phyloP scores from a whole-genome alignment of 108 stramenopile genomes.

The Fragilariopsis cylindrus region DNA sequence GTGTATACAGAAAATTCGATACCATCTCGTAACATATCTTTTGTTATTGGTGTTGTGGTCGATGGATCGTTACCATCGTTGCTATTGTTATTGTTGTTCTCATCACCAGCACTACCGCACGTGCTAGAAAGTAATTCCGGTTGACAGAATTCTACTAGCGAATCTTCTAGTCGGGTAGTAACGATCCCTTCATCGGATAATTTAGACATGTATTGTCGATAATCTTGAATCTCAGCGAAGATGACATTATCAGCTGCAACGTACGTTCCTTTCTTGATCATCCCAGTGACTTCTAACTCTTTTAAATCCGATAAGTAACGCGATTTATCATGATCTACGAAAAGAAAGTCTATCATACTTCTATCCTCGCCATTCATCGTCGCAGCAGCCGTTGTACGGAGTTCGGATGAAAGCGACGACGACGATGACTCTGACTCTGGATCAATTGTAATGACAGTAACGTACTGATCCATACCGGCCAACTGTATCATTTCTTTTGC shows the following conservation, averaged over 20 bases:
- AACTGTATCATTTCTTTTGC: constrained; percentile 61
- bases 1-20: constrained; percentile 21
- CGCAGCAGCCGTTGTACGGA: background rate
- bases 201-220: constrained; percentile 60
- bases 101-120: background rate
- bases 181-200: constrained; percentile 53
- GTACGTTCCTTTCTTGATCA: constrained; percentile 47
- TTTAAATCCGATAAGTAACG: constrained; percentile 71
- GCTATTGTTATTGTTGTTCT: background rate
- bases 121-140: constrained; percentile 15
- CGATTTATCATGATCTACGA: constrained; percentile 92
- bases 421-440: background rate
- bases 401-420: background rate
- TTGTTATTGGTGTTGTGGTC: background rate
- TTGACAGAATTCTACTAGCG: constrained; percentile 54
- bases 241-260: constrained; percentile 92
- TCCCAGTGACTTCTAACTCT: constrained; percentile 49
- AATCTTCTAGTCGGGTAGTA: constrained; percentile 47
- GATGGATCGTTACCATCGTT: background rate
- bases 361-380: background rate
- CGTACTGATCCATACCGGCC: constrained; percentile 51
- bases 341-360: constrained; percentile 57
- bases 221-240: constrained; percentile 69
- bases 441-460: constrained; percentile 45
- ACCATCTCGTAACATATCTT: constrained; percentile 7